Evolutionary conservation across 1,284 basidiomycete species (phyloP), one percentile per base, ranked within the genome.

Genomic region (Tilletia walkeri): DNA sequence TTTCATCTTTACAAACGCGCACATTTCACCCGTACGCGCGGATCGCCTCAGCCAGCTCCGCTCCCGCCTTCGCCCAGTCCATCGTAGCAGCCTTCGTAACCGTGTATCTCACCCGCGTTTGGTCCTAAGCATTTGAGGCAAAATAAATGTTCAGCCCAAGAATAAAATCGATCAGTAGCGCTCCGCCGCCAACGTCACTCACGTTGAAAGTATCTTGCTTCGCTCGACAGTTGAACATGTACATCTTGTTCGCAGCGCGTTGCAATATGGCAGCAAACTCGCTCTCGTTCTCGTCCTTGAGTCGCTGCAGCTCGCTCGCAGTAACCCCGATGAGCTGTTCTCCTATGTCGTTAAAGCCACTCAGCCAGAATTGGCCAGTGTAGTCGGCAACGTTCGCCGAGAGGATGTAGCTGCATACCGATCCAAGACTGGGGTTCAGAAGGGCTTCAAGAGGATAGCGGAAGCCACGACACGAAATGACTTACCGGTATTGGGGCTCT

Each of bases 331-430:
- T 75, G 75, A 99, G 89, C 24, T 87, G 86, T 71, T 89, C 84
- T 2, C 94, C 95, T 39, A 92, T 89, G 16, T 99, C 96, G 84
- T 99, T 97, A 87, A 99, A 99, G 1, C 93, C 94, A 71, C 92
- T 92, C 56, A 99, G 86, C 95, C 95, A 99, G 36, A 90, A 88
- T 82, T 94, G 92, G 24, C 90, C 90, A 16, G 93, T 91, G 85
- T 91, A 88, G 84, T 99, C 96, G 49, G 93, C 89, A 14, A 94
- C 91, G 69, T 93, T 93, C 85, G 96, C 88, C 39, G 89, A 88
- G 75, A 99, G 88, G 74, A 97, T 91, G 84, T 97, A 99, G 75
- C 94, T 95, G 76, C 45, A 41, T 24, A 20, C 54, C 1, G n/a
- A n/a, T n/a, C n/a, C n/a, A n/a, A n/a, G n/a, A n/a, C n/a, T n/a